Conservation (phyloP, 73 alveolate species). For the Blepharisma japonicum region DNA sequence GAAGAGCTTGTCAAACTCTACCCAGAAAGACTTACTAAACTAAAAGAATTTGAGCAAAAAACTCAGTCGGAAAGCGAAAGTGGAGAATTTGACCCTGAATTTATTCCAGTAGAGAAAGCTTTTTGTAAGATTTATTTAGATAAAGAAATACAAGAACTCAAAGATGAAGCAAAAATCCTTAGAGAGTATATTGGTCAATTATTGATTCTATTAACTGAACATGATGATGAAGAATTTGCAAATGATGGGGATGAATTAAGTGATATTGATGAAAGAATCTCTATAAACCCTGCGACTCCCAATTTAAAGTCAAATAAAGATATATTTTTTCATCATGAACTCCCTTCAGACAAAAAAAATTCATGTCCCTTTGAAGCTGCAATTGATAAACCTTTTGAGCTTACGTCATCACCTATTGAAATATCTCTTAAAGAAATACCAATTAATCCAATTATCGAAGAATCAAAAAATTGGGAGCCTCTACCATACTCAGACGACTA, state of each 20-base stretch:
- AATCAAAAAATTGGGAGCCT: background rate
- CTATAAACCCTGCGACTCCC: no score
- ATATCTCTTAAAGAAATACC: background rate
- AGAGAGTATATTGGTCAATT: conserved; percentile 2
- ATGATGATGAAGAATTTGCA: background rate
- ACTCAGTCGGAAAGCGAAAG: background rate
- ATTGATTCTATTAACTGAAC: background rate
- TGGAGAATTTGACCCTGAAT: conserved; percentile 12
- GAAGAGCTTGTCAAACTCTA: background rate
- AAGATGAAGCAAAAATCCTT: background rate
- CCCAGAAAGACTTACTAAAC: background rate
- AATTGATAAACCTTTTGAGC: no score
- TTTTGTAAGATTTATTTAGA: background rate
- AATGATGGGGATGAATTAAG: background rate
- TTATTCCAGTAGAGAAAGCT: background rate
- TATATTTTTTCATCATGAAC: no score
- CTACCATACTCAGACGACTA: conserved; percentile 41
- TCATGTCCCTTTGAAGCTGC: no score
- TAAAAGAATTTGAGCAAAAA: background rate
- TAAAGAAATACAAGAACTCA: background rate
- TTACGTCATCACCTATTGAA: background rate
- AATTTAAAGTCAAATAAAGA: no score
- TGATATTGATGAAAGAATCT: no score
- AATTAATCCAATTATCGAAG: background rate
- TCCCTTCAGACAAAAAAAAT: no score